Base-by-base conservation (phyloP, 2,329 filamentous ascomycete species). In the Trichoderma pleuroti region DNA sequence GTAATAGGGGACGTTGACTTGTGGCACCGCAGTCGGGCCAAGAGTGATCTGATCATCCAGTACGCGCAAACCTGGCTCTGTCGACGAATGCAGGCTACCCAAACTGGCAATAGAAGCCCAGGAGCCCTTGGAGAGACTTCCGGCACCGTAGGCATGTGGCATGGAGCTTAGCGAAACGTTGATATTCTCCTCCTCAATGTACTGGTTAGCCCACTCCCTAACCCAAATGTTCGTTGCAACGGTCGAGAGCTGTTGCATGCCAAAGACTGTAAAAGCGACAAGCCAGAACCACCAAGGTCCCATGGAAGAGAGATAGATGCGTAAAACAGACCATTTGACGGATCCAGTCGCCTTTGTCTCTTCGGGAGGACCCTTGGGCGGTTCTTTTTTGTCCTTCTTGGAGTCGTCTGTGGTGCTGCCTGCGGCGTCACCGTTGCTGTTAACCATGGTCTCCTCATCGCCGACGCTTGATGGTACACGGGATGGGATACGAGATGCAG, bases 221-320 rank as follows among this genome's bases (percentile, higher is more conserved):
- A 99, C 97, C 96, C 96, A 99, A 64, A 98, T 82, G 76, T 96
- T 98, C 42, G 94, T 97, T 0, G 92, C 93, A 3, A 98, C 91
- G 28, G 92, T 92, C 5, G 92, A 92, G 39, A 97, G 80, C 79
- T 99, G 96, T 78, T 98, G 94, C 57, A 91, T 83, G 32, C 86
- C 86, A 77, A 99, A 98, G 46, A 94, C 90, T 5, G 90, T 74
- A 16, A 90, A 82, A 24, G 94, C 92, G 42, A 92, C 83, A 61
- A 91, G 80, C 96, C 96, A 99, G 83, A 97, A 99, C 86, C 93
- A 94, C 93, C 94, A 97, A 5, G 91, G 87, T n/a, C 96, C 96
- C 96, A 99, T 99, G 73, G 94, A 88, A 71, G 82, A 83, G 21
- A 99, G 87, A 79, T 99, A 99, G 78, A 97, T 89, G 72, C 90